These are phyloP conservation scores for Trichoderma asperellum DNA, from an alignment of 2,329 filamentous ascomycete genomes.

Conservation along the genomic window DNA sequence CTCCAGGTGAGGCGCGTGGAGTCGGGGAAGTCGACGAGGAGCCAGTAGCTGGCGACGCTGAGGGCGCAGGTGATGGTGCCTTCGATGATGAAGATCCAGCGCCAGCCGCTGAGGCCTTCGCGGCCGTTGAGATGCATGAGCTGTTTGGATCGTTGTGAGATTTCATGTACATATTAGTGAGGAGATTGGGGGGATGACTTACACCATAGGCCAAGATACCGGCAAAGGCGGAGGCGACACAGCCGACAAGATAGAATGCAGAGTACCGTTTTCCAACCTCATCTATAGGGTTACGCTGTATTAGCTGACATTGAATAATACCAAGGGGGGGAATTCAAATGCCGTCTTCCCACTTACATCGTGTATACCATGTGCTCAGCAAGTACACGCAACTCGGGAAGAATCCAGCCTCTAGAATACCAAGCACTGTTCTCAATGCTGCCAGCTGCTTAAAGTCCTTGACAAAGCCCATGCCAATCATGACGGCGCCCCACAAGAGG, in stretches of 20 bases:
- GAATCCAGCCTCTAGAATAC: conserved; percentile 70
- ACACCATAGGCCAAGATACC: conserved; percentile 73
- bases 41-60: conserved; percentile 56
- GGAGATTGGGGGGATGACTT: conserved; percentile 36
- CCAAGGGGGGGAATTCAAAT: background rate
- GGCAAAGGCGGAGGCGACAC: conserved; percentile 66
- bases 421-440: conserved; percentile 61
- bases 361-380: conserved; percentile 73
- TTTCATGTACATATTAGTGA: background rate
- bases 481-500: conserved; percentile 61
- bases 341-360: conserved; percentile 51
- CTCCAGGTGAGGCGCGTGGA: conserved; percentile 53
- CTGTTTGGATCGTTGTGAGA: conserved; percentile 31
- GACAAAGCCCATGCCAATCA: conserved; percentile 69
- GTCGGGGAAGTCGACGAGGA: conserved; percentile 68
- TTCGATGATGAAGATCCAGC: conserved; percentile 67
- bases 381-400: conserved; percentile 73
- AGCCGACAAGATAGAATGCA: conserved; percentile 70
- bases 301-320: background rate
- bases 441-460: conserved; percentile 56
- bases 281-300: conserved; percentile 45
- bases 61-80: conserved; percentile 59
- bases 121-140: conserved; percentile 66
- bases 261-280: conserved; percentile 73
- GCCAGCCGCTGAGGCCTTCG: conserved; percentile 61